Base-by-base conservation (phyloP, 2,329 filamentous ascomycete species). In the Lecanicillium sp. region DNA sequence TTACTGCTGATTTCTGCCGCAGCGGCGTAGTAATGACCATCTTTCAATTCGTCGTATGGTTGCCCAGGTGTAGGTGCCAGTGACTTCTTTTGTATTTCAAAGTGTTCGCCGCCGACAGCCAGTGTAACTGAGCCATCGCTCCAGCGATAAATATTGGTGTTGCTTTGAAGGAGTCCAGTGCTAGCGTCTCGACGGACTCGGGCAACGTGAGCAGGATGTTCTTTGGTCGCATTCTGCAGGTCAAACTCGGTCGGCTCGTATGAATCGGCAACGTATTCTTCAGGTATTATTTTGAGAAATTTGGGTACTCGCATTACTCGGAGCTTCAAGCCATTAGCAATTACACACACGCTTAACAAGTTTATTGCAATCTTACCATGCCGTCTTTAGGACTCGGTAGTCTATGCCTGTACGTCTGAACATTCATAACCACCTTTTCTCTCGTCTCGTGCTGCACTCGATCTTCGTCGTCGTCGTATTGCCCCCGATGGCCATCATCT, bases 91-190 rank as follows among this genome's bases (percentile, higher is more conserved):
- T 78, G 71, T 33, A 89, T 71, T 52, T 87, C 82, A 64, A 82
- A 89, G 51, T 89, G 84, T 46, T 80, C 78, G 43, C 77, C 78
- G 12, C 83, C 85, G 17, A 89, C 68, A n/a, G 82, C 76, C 17
- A 90, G 65, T 9, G 83, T 88, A 13, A 85, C 65, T 4, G 81
- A 86, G 19, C 85, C 85, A 52, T 90, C 85, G 44, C 80, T 86
- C 85, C 85, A 90, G 48, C 75, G 75, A 53, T 85, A 76, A 20
- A 90, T 64, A 45, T 80, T 74, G 3, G 85, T 75, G 54, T 90
- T 90, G 53, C 83, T 88, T 54, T 83, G 76, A 11, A 88, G 67
- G 44, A 78, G 65, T 35, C 73, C 71, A 2, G 77, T 81, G n/a
- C 70, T 70, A 9, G 78, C 68, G 42, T 85, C 79, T 51, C 73